Base-by-base conservation (phyloP, 768 basidiomycete species). In the Calocera cornea region DNA sequence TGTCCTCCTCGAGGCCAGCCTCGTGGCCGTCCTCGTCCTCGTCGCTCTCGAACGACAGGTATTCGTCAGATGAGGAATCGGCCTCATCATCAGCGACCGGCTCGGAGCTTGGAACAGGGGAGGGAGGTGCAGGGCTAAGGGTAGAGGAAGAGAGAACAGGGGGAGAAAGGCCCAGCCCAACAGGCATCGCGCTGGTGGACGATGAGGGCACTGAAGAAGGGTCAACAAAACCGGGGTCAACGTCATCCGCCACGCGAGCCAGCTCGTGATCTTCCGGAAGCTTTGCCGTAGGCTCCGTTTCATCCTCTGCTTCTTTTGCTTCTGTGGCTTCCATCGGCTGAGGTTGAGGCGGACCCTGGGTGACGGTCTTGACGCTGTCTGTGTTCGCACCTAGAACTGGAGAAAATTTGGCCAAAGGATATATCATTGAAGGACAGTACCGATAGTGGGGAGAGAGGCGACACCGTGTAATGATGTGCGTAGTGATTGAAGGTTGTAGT, bases 21-120 rank as follows among this genome's bases (percentile, higher is more conserved):
- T 74, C 76, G 34, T 81, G 81, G 10, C 76, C 75, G 11, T 82
- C 81, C 12, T 77, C 75, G 31, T 79, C 79, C 7, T 73, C 67
- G 17, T 73, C 75, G 14, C 73, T 74, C 22, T 74, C 77, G 44
- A 78, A 82, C 2, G 81, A 82, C 41, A 78, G 72, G 64, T 81
- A 79, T 24, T 80, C 82, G 47, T 76, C 77, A 2, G 76, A 75
- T 10, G 73, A 47, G 5, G 54, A 75, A 19, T 75, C 74, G 24
- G 65, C 72, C 34, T 72, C 73, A 3, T 79, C 78, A 17, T 76
- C 75, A 36, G 73, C 76, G 74, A 64, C 64, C 2, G 71, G 73
- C 8, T 76, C 54, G 71, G 41, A 76, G 65, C 41, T 80, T 79
- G 24, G 74, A 73, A 19, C 77, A 76, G 34, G 74, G 76, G 54